A percentile compares a stretch with the other conserved stretches of the same genome.
Evolutionary conservation across 805 yeast species (phyloP).

Genomic region (Ogataea thermomethanolica): DNA sequence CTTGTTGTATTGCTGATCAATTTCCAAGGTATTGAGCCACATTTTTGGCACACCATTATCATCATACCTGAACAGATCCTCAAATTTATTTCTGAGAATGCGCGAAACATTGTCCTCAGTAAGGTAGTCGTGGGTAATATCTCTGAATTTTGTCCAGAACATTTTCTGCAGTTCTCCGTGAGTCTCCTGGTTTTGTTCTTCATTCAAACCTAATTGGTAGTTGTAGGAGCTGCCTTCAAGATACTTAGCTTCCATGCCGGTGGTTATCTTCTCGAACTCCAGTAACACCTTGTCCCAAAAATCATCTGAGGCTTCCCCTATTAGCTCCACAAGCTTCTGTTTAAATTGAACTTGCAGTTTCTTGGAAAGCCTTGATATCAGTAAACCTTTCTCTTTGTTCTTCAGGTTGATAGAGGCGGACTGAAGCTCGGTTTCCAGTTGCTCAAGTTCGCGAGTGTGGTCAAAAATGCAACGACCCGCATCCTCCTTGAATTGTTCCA

Average conservation of each 20-base stretch:
- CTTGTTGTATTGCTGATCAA: conserved; percentile 58
- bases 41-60: conserved; percentile 75
- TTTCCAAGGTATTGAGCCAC: conserved; percentile 71
- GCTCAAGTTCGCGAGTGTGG: conserved; percentile 33
- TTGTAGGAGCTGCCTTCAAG: conserved; percentile 39
- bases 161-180: conserved; percentile 43
- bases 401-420: conserved; percentile 33
- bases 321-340: conserved; percentile 45
- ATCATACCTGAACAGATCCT: conserved; percentile 79
- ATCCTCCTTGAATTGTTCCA: conserved; percentile 27
- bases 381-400: conserved; percentile 38
- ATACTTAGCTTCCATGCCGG: conserved; percentile 31
- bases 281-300: conserved; percentile 60
- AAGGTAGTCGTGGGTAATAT: conserved; percentile 55
- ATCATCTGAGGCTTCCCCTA: conserved; percentile 46
- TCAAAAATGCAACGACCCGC: conserved; percentile 35
- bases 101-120: conserved; percentile 62
- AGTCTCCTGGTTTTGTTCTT: conserved; percentile 40
- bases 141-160: conserved; percentile 66
- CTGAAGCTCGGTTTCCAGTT: conserved; percentile 30
- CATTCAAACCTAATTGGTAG: conserved; percentile 60
- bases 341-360: conserved; percentile 45
- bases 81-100: conserved; percentile 76
- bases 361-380: conserved; percentile 45
- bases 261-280: conserved; percentile 39